Conservation (phyloP, 2,329 filamentous ascomycete species). For the Fonsecaea nubica region DNA sequence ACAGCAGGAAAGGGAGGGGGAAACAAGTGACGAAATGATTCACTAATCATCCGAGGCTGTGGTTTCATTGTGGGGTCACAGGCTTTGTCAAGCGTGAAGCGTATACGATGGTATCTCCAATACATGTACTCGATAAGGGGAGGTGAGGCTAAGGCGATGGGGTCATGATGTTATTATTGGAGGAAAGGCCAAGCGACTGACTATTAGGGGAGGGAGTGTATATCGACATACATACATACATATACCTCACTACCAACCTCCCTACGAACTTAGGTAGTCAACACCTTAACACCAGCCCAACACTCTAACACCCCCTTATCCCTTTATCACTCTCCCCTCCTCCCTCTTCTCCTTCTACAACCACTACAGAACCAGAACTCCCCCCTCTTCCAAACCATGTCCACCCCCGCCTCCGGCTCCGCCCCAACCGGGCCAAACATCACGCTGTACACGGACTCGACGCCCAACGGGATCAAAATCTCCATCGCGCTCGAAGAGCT, state of each 20-base stretch:
- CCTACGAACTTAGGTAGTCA: too few relatives aligned
- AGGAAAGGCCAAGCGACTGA: too few relatives aligned
- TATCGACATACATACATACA: too few relatives aligned
- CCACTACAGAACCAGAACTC: too few relatives aligned
- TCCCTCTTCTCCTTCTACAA: too few relatives aligned
- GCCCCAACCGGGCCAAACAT: constrained; percentile 53
- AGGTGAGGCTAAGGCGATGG: too few relatives aligned
- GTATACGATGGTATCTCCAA: neutral
- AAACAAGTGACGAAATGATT: neutral
- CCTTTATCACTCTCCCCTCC: too few relatives aligned
- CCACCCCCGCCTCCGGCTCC: constrained; percentile 23
- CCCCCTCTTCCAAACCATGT: neutral
- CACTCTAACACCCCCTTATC: too few relatives aligned
- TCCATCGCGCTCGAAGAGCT: constrained; percentile 88
- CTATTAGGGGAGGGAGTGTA: too few relatives aligned
- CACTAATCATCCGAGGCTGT: constrained; percentile 5
- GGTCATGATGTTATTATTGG: neutral
- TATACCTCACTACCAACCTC: too few relatives aligned
- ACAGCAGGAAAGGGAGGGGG: too few relatives aligned
- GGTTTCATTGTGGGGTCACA: neutral
- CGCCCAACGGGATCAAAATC: constrained; percentile 89
- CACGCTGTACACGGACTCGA: constrained; percentile 80
- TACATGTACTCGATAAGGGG: neutral
- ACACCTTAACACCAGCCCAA: too few relatives aligned
- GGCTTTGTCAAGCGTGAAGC: neutral